Evolutionary conservation across 768 basidiomycete genomes (phyloP).

Genomic region (Lyophyllum semitale): DNA sequence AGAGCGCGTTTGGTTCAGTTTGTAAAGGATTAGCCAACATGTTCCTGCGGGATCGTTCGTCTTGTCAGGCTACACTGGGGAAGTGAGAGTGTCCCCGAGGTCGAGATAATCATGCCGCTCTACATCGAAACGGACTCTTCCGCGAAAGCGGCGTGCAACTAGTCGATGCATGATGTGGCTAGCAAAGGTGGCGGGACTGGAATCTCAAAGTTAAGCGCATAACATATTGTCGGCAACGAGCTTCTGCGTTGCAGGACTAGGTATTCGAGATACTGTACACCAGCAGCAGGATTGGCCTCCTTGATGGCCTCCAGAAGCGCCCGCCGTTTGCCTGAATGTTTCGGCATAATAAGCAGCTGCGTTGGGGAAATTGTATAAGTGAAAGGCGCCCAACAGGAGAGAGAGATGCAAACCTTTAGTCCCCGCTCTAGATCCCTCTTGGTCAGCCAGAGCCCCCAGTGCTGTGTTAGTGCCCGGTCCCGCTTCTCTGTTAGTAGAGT

Average conservation of each 20-base stretch:
- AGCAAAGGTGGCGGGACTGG: no score
- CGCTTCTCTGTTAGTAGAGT: constrained; percentile 55
- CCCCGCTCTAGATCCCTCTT: constrained; percentile 69
- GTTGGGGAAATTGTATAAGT: constrained; percentile 6
- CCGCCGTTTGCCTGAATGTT: constrained; percentile 54
- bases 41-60: no score
- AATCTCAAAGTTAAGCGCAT: no score
- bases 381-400: neutral
- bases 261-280: constrained; percentile 76
- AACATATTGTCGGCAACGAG: no score
- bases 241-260: constrained; percentile 72
- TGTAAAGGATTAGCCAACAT: neutral
- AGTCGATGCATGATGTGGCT: no score
- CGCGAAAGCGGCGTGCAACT: no score
- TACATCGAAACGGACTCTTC: no score
- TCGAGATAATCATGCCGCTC: no score
- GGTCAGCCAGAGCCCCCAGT: constrained; percentile 83
- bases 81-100: no score
- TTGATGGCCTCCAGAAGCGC: constrained; percentile 56
- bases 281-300: constrained; percentile 59
- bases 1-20: neutral
- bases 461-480: constrained; percentile 62
- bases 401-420: constrained; percentile 59
- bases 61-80: no score
- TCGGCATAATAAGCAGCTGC: constrained; percentile 65